Percentiles rank a stretch among this genome's conserved stretches.
Evolutionary conservation across 2,329 filamentous ascomycete genomes (phyloP).

Genomic region (Fusarium aywerte): DNA sequence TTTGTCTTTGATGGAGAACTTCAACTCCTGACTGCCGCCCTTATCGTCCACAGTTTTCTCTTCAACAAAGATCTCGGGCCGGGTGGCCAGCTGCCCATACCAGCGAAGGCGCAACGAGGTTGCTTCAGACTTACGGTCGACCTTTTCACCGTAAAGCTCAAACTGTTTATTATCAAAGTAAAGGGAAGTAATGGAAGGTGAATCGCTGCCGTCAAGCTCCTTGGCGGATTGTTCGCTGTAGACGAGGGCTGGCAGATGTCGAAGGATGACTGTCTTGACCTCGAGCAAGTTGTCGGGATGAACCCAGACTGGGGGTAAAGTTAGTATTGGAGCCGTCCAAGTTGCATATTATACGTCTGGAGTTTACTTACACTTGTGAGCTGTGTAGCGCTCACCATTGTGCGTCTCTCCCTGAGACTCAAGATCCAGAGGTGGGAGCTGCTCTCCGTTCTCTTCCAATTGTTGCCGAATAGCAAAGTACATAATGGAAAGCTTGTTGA

Average conservation of each 20-base stretch:
- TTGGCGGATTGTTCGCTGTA: slow-evolving; percentile 91
- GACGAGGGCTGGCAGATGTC: slow-evolving; percentile 88
- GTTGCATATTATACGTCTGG: neutral
- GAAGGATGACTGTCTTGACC: slow-evolving; percentile 94
- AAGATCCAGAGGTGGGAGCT: slow-evolving; percentile 57
- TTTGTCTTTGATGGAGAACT: slow-evolving; percentile 91
- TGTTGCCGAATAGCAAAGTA: slow-evolving; percentile 93
- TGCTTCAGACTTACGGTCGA: slow-evolving; percentile 78
- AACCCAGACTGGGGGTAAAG: slow-evolving; percentile 78
- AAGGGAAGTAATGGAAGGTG: slow-evolving; percentile 92
- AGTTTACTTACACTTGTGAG: slow-evolving; percentile 78
- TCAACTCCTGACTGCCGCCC: slow-evolving; percentile 80
- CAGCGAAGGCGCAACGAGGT: slow-evolving; percentile 88
- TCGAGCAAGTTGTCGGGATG: slow-evolving; percentile 95
- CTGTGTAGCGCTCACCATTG: slow-evolving; percentile 79
- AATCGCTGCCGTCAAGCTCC: slow-evolving; percentile 80
- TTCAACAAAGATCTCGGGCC: slow-evolving; percentile 85
- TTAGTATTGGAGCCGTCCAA: slow-evolving; percentile 2
- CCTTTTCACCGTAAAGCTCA: slow-evolving; percentile 85
- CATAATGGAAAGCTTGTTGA: slow-evolving; percentile 93
- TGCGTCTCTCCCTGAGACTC: slow-evolving; percentile 66
- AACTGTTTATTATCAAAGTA: slow-evolving; percentile 95
- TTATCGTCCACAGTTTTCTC: slow-evolving; percentile 86
- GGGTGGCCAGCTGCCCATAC: slow-evolving; percentile 85
- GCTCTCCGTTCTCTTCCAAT: slow-evolving; percentile 66